Evolutionary conservation across 257 asterid species (phyloP).

Genomic region (Lantana camara): DNA sequence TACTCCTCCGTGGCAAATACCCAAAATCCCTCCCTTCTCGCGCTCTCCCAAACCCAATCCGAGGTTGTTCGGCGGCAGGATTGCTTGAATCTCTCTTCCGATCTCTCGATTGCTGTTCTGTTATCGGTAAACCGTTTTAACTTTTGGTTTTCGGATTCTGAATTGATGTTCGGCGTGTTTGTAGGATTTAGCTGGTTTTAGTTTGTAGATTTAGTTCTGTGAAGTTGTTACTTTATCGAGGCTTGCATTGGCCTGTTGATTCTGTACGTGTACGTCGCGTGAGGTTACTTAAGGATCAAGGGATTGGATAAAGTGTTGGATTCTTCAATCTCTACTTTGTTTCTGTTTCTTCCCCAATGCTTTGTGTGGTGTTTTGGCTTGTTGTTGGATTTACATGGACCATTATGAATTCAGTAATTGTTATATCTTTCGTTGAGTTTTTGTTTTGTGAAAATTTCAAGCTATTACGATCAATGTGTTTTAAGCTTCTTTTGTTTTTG

Average conservation of each 20-base stretch:
- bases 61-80: conserved; percentile 1
- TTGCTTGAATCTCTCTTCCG: background rate
- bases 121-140: background rate
- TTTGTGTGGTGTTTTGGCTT: background rate
- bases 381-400: background rate
- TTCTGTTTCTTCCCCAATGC: background rate
- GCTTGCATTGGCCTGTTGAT: background rate
- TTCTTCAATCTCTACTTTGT: background rate
- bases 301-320: background rate
- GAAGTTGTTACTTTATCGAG: background rate
- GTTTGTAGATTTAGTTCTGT: background rate
- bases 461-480: background rate
- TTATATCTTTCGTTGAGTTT: background rate
- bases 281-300: conserved; percentile 6
- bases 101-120: conserved; percentile 4
- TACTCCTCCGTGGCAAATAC: background rate
- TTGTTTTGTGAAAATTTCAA: background rate
- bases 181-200: background rate
- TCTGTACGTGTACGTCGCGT: background rate
- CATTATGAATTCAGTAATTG: background rate
- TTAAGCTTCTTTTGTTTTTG: background rate
- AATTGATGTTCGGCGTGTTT: background rate
- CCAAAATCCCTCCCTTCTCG: conserved; percentile 6
- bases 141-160: background rate
- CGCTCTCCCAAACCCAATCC: background rate